Conservation (phyloP, 148 eudicot species). For the Chenopodium berlandieri region DNA sequence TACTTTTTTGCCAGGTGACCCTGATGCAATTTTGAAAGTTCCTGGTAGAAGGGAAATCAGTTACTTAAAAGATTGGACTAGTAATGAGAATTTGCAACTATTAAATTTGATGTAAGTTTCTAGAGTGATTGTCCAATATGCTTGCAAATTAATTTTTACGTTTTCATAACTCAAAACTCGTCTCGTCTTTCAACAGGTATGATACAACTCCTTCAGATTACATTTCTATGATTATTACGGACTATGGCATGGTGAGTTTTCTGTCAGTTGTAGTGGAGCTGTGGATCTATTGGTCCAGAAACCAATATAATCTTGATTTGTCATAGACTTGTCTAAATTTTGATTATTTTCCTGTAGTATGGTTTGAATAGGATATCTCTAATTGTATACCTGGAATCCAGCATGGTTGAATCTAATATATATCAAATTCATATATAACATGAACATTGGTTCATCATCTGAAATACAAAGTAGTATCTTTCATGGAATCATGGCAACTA, state of each 20-base stretch:
- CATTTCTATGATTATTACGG: conserved; percentile 92
- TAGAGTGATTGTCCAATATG: background rate
- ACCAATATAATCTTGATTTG: background rate
- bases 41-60: conserved; percentile 68
- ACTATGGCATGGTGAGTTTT: conserved; percentile 91
- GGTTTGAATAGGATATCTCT: background rate
- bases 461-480: background rate
- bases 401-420: background rate
- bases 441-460: background rate
- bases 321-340: background rate
- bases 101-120: conserved; percentile 75
- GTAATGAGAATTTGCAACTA: conserved; percentile 71
- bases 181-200: conserved; percentile 46
- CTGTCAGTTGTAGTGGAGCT: background rate
- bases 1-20: conserved; percentile 55
- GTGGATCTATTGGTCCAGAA: background rate
- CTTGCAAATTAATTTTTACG: conserved; percentile 6
- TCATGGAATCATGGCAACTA: background rate
- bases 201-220: conserved; percentile 96
- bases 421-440: background rate
- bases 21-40: conserved; percentile 76
- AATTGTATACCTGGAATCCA: background rate
- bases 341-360: background rate
- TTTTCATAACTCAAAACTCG: background rate
- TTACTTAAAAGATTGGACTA: conserved; percentile 62